Conservation (phyloP, 2,329 filamentous ascomycete genomes). For the Colletotrichum paranaense region DNA sequence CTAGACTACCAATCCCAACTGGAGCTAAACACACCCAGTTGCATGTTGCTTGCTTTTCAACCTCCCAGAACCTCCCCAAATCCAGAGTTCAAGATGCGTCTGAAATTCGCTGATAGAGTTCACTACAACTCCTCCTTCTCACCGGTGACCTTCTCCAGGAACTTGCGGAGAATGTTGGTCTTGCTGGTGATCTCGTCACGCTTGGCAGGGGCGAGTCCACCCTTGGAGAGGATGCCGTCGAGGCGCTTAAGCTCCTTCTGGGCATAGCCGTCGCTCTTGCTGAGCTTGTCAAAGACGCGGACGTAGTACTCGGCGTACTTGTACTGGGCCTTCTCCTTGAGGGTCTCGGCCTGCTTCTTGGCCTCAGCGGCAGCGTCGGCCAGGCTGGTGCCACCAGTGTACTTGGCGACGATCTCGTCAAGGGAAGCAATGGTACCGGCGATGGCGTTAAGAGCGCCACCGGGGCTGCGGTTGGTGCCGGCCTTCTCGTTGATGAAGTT, state of each 20-base stretch:
- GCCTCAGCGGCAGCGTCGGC: slow-evolving; percentile 76
- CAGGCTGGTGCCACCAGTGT: slow-evolving; percentile 71
- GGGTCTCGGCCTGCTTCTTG: slow-evolving; percentile 74
- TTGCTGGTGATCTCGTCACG: slow-evolving; percentile 87
- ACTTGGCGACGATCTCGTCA: slow-evolving; percentile 80
- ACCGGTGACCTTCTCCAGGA: slow-evolving; percentile 65
- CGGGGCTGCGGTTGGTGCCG: slow-evolving; percentile 84
- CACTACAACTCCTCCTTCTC: slow-evolving; percentile 78
- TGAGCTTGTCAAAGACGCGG: slow-evolving; percentile 88
- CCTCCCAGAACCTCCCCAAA: background rate
- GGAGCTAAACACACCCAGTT: slow-evolving; percentile 20
- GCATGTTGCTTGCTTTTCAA: slow-evolving; percentile 17
- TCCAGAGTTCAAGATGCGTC: slow-evolving; percentile 7
- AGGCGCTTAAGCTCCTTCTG: slow-evolving; percentile 88
- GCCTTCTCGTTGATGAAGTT: slow-evolving; percentile 88
- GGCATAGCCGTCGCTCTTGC: slow-evolving; percentile 80
- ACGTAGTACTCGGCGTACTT: slow-evolving; percentile 96
- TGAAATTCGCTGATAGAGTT: background rate
- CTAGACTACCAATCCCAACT: slow-evolving; percentile 31
- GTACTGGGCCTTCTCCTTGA: slow-evolving; percentile 72
- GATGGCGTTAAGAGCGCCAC: slow-evolving; percentile 80
- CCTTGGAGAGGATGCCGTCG: slow-evolving; percentile 84
- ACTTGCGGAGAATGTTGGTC: slow-evolving; percentile 88
- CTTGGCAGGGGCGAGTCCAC: slow-evolving; percentile 86
- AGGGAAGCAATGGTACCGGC: slow-evolving; percentile 87